phyloP scores from a whole-genome alignment of 345 rosid genomes.

The Gossypium rotundifolium region DNA sequence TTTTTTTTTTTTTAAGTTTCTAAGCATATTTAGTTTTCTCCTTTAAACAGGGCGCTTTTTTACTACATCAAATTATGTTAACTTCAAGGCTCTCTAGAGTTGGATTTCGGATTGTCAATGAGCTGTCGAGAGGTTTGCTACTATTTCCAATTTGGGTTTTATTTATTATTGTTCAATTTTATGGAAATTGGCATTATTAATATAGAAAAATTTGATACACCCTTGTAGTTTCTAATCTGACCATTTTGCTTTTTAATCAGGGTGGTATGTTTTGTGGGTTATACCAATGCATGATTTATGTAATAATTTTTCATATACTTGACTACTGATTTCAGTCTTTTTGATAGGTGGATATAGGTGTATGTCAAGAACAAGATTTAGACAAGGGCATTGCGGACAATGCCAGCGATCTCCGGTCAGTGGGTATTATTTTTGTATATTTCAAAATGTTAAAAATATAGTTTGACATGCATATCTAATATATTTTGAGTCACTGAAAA shows the following conservation, averaged over 20 bases:
- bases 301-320: neutral
- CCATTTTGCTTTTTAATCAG: neutral
- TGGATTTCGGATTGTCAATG: constrained; percentile 32
- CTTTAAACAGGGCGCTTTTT: neutral
- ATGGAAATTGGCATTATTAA: neutral
- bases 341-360: neutral
- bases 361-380: neutral
- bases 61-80: constrained; percentile 30
- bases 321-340: neutral
- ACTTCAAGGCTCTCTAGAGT: constrained; percentile 37
- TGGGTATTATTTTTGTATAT: neutral
- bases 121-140: constrained; percentile 43
- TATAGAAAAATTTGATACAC: neutral
- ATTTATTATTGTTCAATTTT: neutral
- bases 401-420: neutral
- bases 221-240: neutral
- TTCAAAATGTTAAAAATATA: neutral
- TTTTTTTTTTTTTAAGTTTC: neutral
- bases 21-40: neutral
- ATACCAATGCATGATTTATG: neutral
- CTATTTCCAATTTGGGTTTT: neutral
- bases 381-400: neutral
- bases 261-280: neutral
- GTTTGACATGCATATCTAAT: neutral
- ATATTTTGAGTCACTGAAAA: neutral